phyloP scores from a whole-genome alignment of 2,329 filamentous ascomycete species.

The Fusarium nygamai region DNA sequence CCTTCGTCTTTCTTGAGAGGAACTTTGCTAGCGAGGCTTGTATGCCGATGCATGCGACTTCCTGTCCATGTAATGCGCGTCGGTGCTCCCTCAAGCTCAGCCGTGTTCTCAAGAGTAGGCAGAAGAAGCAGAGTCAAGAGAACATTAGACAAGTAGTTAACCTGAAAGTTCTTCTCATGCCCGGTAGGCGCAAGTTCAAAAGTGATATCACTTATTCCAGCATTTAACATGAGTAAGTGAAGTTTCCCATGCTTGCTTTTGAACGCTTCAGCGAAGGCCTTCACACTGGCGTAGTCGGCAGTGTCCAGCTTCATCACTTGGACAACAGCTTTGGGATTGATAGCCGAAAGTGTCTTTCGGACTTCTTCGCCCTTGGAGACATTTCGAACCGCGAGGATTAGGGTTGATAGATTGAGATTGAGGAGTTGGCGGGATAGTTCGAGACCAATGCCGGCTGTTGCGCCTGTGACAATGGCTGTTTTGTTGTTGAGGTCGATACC shows the following conservation, averaged over 20 bases:
- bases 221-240: conserved; percentile 30
- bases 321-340: conserved; percentile 18
- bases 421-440: conserved; percentile 53
- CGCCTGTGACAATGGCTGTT: conserved; percentile 55
- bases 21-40: not conserved
- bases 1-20: not conserved
- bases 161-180: conserved; percentile 41
- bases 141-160: conserved; percentile 44
- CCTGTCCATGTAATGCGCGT: conserved; percentile 32
- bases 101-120: conserved; percentile 30
- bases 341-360: not conserved
- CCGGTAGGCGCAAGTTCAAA: conserved; percentile 14
- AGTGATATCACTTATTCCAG: conserved; percentile 11
- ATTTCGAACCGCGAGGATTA: conserved; percentile 55
- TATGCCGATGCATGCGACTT: conserved; percentile 22
- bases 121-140: conserved; percentile 36
- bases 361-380: conserved; percentile 43
- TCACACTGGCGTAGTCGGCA: conserved; percentile 19
- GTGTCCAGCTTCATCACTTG: conserved; percentile 31
- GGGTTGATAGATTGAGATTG: conserved; percentile 45
- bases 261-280: conserved; percentile 2
- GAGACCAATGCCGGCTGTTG: conserved; percentile 55
- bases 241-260: not conserved
- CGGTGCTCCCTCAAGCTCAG: not conserved
- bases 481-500: conserved; percentile 39